Evolutionary conservation across 78 protist species (phyloP), one percentile per base, ranked within the genome.

Genomic region (Neovahlkampfia damariscottae): DNA sequence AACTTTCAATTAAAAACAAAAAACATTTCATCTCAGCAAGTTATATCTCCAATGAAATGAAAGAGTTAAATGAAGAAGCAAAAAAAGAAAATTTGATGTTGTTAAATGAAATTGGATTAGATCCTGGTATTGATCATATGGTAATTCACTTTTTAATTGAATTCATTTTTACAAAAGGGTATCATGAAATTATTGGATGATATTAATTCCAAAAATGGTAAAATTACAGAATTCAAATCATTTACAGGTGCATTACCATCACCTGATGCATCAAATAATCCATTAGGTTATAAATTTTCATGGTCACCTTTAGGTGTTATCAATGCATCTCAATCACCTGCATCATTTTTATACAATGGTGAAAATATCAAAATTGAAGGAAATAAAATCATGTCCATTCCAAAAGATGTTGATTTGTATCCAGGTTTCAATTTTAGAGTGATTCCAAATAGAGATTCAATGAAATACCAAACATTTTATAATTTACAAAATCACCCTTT

Each of bases 271-370:
- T 81, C 90, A 0, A 68, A 80, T 67, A 82, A 80, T 58, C 88
- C 91, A 38, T 27, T 85, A 73, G 82, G 81, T 27, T 92, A 92
- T 85, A 92, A 92, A 70, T 92, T 92, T 82, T 31, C 81, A 7
- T 92, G 96, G 96, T 5, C 41, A 36, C 96, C 96, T 35, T 70
- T 78, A 8, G 91, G 87, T n/a, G 87, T 90, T 3, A 40, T 90
- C 34, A 7, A 74, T 2, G 92, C 93, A 0, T 59, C 82, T 34
- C 40, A 37, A 19, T 40, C 68, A 1, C 73, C 72, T 38, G 78
- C 89, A 36, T 3, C 40, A 39, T 86, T 66, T 75, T 41, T 75
- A 40, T 34, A 50, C 5, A 28, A 72, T 10, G 28, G 1, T 10
- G 1, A 68, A 3, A n/a, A 70, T 30, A 58, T 72, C n/a, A 32